phyloP scores from a whole-genome alignment of 129 eudicot species.

The Sambucus nigra region DNA sequence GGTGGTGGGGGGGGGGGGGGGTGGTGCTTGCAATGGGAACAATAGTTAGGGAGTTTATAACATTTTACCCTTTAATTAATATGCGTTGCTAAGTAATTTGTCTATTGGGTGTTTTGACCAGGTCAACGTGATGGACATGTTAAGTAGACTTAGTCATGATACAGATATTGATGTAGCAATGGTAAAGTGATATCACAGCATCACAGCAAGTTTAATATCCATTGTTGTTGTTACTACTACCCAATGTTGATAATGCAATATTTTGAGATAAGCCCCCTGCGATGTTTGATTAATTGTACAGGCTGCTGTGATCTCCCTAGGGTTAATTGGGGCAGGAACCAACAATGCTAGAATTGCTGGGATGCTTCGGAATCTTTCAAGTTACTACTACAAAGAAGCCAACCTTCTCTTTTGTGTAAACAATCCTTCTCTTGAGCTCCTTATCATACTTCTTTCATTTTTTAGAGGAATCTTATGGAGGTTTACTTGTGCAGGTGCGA shows the following conservation, averaged over 20 bases:
- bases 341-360: slow-evolving; percentile 58
- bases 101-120: slow-evolving; percentile 19
- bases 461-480: neutral
- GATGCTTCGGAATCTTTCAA: slow-evolving; percentile 48
- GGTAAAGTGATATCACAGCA: slow-evolving; percentile 22
- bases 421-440: neutral
- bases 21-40: too few species aligned
- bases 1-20: too few species aligned
- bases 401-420: slow-evolving; percentile 52
- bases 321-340: slow-evolving; percentile 56
- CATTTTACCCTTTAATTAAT: too few species aligned
- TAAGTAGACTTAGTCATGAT: slow-evolving; percentile 93
- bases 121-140: slow-evolving; percentile 93
- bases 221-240: neutral
- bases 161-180: slow-evolving; percentile 91
- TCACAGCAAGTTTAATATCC: neutral
- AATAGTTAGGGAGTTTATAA: too few species aligned
- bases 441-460: neutral
- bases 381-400: slow-evolving; percentile 51
- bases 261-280: too few species aligned
- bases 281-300: slow-evolving; percentile 5
- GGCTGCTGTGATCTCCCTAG: slow-evolving; percentile 48
- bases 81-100: neutral
- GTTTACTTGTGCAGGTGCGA: slow-evolving; percentile 52
- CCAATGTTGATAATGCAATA: neutral